Evolutionary conservation across 768 basidiomycete species (phyloP), one percentile per base, ranked within the genome.

Genomic region (Xerocomellus dryophilus): DNA sequence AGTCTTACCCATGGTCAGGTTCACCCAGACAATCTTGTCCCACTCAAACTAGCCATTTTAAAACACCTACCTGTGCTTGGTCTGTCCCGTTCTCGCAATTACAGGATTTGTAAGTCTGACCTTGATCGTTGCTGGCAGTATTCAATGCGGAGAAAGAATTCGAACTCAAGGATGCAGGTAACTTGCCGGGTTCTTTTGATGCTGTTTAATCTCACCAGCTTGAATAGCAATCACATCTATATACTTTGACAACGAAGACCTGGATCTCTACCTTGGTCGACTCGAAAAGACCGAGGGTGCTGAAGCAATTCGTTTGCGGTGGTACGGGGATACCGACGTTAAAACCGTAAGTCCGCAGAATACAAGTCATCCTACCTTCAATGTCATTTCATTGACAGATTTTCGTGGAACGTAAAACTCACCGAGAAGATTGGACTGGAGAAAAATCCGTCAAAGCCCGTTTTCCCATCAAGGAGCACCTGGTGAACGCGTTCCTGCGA

Each of bases 241-340:
- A 57, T 99, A 98, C 74, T 96, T 93, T 58, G 96, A 98, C 66
- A 94, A 97, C 63, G 90, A 96, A 66, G 87, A 95, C 38, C 81
- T 98, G 35, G 96, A 98, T 51, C 78, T 99, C 6, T 99, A 99
- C 64, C 86, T 99, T 12, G 97, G 97, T 40, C 85, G 97, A 21
- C 76, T 98, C 36, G 97, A 99, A 72, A 99, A 99, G 79, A 97
- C 94, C 0, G 97, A 98, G 74, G 97, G 97, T 4, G 97, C 97
- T 2, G 93, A 99, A 70, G 97, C 97, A 15, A 81, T 99, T 53
- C 92, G 97, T 43, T 74, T 99, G 56, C 83, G 97, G 34, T 98
- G 97, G 97, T 99, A 99, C 66, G 97, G 97, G 11, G 94, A 93
- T 66, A 82, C 84, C 52, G 79, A 83, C 53, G 82, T 80, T 47